A percentile compares a stretch with the other conserved stretches of the same genome.
Evolutionary conservation across 306 rosid genomes (phyloP).

Genomic region (Lathyrus aphaca): DNA sequence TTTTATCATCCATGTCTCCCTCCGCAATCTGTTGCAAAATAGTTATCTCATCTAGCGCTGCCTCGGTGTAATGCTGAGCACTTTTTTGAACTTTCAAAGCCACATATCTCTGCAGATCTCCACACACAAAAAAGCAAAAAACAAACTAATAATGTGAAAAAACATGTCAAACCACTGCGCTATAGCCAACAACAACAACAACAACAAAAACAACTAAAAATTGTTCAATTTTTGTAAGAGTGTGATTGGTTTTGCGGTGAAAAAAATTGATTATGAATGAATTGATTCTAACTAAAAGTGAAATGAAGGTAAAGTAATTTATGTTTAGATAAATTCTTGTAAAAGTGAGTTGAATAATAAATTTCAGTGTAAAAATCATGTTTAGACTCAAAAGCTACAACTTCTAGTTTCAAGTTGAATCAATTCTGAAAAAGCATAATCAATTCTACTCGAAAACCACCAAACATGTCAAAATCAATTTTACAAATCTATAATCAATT

Average conservation of each 20-base stretch:
- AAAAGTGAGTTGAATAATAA: too few relatives aligned
- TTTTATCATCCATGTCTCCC: conserved; percentile 79
- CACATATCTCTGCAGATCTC: conserved; percentile 71
- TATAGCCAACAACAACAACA: neutral
- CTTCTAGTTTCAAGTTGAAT: too few relatives aligned
- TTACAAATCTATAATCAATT: too few relatives aligned
- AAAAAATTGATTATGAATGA: too few relatives aligned
- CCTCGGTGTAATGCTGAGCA: conserved; percentile 97
- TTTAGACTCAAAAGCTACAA: too few relatives aligned
- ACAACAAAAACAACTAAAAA: neutral
- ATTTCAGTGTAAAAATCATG: too few relatives aligned
- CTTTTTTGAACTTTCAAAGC: conserved; percentile 98
- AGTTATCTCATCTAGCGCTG: conserved; percentile 94
- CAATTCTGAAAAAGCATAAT: too few relatives aligned
- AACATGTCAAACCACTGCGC: neutral
- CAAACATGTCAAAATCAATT: too few relatives aligned
- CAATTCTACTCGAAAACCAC: too few relatives aligned
- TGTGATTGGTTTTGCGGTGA: neutral
- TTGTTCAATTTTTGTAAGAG: neutral
- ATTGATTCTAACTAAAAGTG: too few relatives aligned
- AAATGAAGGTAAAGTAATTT: too few relatives aligned
- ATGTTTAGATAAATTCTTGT: too few relatives aligned
- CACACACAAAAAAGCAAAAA: conserved; percentile 24
- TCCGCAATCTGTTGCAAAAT: conserved; percentile 92
- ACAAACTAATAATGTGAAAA: conserved; percentile 18